Base-by-base conservation (phyloP, 1,139 yeast species). In the Lizanozyma gosingica region DNA sequence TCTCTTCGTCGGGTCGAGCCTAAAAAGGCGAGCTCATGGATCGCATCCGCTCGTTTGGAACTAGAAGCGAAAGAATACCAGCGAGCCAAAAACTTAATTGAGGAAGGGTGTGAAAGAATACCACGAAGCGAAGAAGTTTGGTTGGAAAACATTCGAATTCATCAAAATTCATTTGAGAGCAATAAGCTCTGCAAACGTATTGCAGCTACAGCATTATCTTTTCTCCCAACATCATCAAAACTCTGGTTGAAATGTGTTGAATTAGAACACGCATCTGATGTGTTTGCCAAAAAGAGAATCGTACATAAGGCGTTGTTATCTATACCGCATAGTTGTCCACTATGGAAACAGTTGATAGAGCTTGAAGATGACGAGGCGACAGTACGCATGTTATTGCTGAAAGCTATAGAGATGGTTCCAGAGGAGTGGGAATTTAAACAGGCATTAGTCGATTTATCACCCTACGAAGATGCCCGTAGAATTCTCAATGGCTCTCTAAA, bases 1-100 rank as follows among this genome's bases (percentile, higher is more conserved):
- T 81, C 94, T 2, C 71, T 85, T 43, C 69, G 94, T 32, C 78
- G 75, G 47, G 65, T 88, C 0, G 83, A 85, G 50, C 96, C 97
- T 0, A 60, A 65, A 37, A 82, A 80, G 43, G 74, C 95, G 0
- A 75, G 76, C 39, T 86, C 87, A 11, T 92, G 97, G 96, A 84
- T 92, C 22, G 87, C 94, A 0, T 77, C 90, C 34, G 94, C 96
- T 0, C 62, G 88, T 38, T 57, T 88, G 9, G 97, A 92, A 55
- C 83, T 79, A 46, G 75, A 73, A 39, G 83, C 81, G 1, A 68
- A 70, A 35, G 78, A 78, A 41, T 65, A 66, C 43, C 63, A 62
- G 4, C 61, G 62, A 18, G 97, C 98, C 0, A 72, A 74, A 44
- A 61, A 62, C 33, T 49, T 83, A 11, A 80, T 88, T 3, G 69